These are phyloP conservation scores for Phytophthora foliorum DNA, from an alignment of 352 stramenopile species.

Conservation along the genomic window DNA sequence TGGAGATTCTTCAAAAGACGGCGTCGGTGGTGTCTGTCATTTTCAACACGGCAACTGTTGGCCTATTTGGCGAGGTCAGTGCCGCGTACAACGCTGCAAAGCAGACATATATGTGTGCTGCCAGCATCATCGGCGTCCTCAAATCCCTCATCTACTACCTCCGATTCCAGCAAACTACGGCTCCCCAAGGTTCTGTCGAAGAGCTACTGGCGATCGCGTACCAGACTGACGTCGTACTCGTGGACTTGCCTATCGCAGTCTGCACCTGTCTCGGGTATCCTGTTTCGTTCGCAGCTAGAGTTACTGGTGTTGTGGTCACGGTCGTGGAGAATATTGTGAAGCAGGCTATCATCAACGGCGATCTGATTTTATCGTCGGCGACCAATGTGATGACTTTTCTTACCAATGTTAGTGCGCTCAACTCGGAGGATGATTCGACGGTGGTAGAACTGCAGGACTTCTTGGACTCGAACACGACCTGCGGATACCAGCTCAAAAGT, in stretches of 20 bases:
- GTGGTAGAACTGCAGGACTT: constrained; percentile 37
- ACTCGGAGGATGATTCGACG: constrained; percentile 18
- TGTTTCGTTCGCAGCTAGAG: constrained; percentile 19
- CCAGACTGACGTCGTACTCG: constrained; percentile 37
- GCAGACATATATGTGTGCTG: constrained; percentile 36
- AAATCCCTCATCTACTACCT: constrained; percentile 43
- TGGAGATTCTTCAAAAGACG: constrained; percentile 47
- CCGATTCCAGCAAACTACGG: constrained; percentile 21
- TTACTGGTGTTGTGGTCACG: constrained; percentile 27
- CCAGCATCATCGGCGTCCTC: constrained; percentile 34
- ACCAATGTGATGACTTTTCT: constrained; percentile 31
- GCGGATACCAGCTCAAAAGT: constrained; percentile 43
- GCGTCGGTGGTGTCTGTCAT: constrained; percentile 39
- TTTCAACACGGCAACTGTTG: constrained; percentile 47
- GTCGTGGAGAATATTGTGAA: constrained; percentile 40
- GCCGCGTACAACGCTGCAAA: constrained; percentile 38
- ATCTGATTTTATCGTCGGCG: constrained; percentile 37
- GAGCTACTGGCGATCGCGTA: constrained; percentile 38
- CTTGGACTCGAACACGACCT: constrained; percentile 42
- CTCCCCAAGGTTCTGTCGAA: constrained; percentile 29
- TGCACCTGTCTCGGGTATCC: constrained; percentile 35
- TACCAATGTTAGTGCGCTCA: constrained; percentile 18
- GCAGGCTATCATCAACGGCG: constrained; percentile 33
- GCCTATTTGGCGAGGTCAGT: constrained; percentile 47
- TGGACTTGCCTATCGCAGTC: constrained; percentile 35